Percentiles rank a stretch among this genome's conserved stretches.
Evolutionary conservation across 73 alveolate genomes (phyloP).

Genomic region (Paramecium octaurelia): DNA sequence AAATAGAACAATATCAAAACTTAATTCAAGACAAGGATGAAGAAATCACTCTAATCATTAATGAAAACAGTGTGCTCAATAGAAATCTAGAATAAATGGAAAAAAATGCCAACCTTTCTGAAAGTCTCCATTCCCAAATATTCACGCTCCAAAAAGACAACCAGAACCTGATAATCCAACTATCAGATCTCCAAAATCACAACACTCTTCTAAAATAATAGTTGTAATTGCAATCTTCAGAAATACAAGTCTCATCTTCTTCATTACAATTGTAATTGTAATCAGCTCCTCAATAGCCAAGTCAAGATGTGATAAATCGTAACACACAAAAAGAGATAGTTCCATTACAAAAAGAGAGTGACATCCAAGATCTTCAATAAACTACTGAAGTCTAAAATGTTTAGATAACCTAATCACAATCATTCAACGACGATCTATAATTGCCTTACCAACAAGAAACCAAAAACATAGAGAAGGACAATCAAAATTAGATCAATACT

Average conservation of each 20-base stretch:
- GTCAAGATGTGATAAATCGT: background rate
- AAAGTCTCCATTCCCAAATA: background rate
- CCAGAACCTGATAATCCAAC: background rate
- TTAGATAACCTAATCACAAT: background rate
- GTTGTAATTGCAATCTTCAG: background rate
- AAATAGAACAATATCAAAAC: background rate
- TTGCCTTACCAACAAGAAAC: background rate
- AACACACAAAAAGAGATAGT: background rate
- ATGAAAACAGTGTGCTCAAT: background rate
- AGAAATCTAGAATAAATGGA: background rate
- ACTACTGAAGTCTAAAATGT: background rate
- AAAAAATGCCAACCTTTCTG: background rate
- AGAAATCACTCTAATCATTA: background rate
- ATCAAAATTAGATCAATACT: background rate
- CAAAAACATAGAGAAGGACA: background rate
- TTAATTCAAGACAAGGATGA: background rate
- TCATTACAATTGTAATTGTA: background rate
- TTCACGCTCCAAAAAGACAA: background rate
- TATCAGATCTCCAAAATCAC: background rate
- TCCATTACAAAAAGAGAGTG: background rate
- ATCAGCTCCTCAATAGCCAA: background rate
- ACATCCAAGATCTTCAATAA: background rate
- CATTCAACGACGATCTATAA: background rate
- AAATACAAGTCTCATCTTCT: background rate
- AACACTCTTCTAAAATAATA: background rate